phyloP scores from a whole-genome alignment of 257 asterid species.

The Penstemon newberryi region DNA sequence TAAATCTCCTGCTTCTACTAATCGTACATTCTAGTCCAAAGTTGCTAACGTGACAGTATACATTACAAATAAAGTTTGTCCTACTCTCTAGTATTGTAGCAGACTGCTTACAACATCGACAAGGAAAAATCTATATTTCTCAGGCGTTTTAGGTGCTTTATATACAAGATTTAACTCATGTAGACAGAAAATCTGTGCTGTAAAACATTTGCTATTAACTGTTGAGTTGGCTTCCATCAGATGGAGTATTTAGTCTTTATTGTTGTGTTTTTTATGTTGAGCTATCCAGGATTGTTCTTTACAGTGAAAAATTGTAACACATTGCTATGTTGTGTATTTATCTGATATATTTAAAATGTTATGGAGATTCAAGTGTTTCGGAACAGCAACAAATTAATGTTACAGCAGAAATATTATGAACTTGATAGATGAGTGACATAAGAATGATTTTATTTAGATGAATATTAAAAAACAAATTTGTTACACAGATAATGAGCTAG shows the following conservation, averaged over 20 bases:
- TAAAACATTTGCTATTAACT: not conserved
- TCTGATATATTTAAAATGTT: too few species aligned
- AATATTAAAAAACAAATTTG: too few species aligned
- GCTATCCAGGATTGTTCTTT: not conserved
- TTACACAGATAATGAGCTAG: too few species aligned
- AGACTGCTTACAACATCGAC: not conserved
- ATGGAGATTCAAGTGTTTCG: too few species aligned
- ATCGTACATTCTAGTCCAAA: conserved; percentile 18
- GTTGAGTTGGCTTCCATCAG: too few species aligned
- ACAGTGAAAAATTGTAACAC: too few species aligned
- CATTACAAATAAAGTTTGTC: conserved; percentile 11
- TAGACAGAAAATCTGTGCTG: not conserved
- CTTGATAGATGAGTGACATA: too few species aligned
- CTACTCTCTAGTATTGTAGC: not conserved
- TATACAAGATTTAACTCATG: not conserved
- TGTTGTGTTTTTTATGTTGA: not conserved
- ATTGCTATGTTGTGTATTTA: too few species aligned
- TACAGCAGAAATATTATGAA: too few species aligned
- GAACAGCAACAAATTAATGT: too few species aligned
- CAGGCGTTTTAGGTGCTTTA: not conserved
- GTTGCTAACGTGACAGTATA: conserved; percentile 11
- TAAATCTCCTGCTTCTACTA: conserved; percentile 24
- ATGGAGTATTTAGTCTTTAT: too few species aligned
- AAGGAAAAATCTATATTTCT: not conserved
- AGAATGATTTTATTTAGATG: too few species aligned